Percentiles rank a stretch among this genome's conserved stretches.
These are phyloP conservation scores for Dendrobium catenatum DNA, from an alignment of 106 monocot genomes.

Conservation along the genomic window DNA sequence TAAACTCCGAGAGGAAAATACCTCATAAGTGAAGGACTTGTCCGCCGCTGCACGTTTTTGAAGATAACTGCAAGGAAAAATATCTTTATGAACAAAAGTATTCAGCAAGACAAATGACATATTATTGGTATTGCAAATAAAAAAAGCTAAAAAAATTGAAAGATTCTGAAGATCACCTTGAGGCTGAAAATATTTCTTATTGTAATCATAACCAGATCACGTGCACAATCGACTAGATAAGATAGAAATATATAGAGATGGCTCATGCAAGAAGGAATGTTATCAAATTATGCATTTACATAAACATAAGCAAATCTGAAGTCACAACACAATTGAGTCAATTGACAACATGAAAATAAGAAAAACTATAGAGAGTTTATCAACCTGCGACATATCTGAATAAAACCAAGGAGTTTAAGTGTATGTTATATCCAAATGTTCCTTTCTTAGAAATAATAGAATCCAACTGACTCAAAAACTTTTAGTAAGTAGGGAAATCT, in stretches of 20 bases:
- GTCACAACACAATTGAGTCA: not conserved
- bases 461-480: not conserved
- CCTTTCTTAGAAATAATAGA: not conserved
- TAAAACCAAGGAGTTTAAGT: not conserved
- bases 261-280: not conserved
- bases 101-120: not conserved
- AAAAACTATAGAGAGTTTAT: not conserved
- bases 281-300: not conserved
- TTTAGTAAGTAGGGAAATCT: not conserved
- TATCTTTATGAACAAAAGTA: not conserved
- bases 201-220: not conserved
- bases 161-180: not conserved
- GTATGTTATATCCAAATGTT: not conserved
- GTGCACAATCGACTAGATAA: not conserved
- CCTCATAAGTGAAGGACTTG: constrained; percentile 88
- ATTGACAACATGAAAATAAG: not conserved
- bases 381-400: not conserved
- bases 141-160: not conserved
- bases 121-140: not conserved
- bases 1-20: constrained; percentile 12
- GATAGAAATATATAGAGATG: not conserved
- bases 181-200: not conserved
- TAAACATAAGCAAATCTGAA: not conserved
- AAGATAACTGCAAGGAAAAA: constrained; percentile 66
- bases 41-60: constrained; percentile 60